A percentile compares a stretch with the other conserved stretches of the same genome.
Conservation (phyloP, 495 filamentous ascomycete species). For the Pseudotulostoma volvatum region DNA sequence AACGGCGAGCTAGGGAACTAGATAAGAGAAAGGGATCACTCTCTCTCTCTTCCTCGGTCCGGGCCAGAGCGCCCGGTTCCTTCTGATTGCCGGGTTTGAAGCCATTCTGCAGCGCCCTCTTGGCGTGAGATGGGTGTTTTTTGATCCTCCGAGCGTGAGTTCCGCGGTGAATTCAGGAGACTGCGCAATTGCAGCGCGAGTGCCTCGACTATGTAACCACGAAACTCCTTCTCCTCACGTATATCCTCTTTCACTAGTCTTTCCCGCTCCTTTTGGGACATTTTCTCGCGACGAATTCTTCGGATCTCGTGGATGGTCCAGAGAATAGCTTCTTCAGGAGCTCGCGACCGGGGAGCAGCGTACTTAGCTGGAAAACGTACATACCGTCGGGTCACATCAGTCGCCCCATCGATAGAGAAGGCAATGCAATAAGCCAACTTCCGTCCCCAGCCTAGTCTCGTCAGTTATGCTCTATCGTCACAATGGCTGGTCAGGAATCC, state of each 20-base stretch:
- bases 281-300: slow-evolving; percentile 55
- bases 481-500: neutral
- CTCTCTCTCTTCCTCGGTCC: no score
- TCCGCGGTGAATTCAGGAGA: slow-evolving; percentile 25
- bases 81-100: slow-evolving; percentile 40
- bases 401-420: slow-evolving; percentile 88
- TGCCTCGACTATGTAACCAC: slow-evolving; percentile 53
- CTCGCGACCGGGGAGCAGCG: slow-evolving; percentile 52
- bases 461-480: slow-evolving; percentile 3
- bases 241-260: slow-evolving; percentile 78
- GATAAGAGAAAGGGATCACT: no score
- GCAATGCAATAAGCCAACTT: slow-evolving; percentile 95
- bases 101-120: slow-evolving; percentile 48
- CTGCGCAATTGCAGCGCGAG: slow-evolving; percentile 48
- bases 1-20: no score
- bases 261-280: slow-evolving; percentile 64
- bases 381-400: slow-evolving; percentile 90
- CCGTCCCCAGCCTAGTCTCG: slow-evolving; percentile 56
- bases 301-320: slow-evolving; percentile 85
- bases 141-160: slow-evolving; percentile 21
- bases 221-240: slow-evolving; percentile 70
- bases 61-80: slow-evolving; percentile 27
- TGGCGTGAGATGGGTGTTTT: slow-evolving; percentile 34
- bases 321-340: slow-evolving; percentile 75
- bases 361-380: slow-evolving; percentile 65